phyloP scores from a whole-genome alignment of 176 grass and related monocot genomes.

The Oropetium thomaeum region DNA sequence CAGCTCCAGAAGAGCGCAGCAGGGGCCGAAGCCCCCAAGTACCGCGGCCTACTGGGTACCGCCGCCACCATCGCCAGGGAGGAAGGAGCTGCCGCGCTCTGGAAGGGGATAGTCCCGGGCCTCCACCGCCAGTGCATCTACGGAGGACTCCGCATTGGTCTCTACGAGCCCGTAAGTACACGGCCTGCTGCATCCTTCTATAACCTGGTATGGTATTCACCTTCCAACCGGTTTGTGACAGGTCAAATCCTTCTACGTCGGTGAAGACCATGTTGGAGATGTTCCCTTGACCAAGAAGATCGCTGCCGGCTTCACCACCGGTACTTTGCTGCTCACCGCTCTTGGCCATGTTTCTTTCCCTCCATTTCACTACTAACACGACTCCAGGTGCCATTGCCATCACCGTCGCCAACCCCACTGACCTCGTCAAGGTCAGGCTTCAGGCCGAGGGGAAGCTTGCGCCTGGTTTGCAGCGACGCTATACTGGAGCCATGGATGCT shows the following conservation, averaged over 20 bases:
- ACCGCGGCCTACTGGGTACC: conserved; percentile 77
- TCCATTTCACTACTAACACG: background rate
- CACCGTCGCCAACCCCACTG: conserved; percentile 80
- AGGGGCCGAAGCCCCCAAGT: conserved; percentile 48
- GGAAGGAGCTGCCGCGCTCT: conserved; percentile 72
- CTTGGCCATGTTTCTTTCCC: background rate
- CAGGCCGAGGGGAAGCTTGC: conserved; percentile 86
- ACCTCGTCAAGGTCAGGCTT: conserved; percentile 92
- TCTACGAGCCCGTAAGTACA: conserved; percentile 65
- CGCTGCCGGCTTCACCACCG: conserved; percentile 78
- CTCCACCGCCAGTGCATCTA: conserved; percentile 92
- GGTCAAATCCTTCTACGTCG: conserved; percentile 76
- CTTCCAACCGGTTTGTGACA: conserved; percentile 3
- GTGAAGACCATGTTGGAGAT: conserved; percentile 79
- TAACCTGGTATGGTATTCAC: too few species aligned
- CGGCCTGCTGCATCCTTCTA: background rate
- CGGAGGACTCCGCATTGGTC: conserved; percentile 79
- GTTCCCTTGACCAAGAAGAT: conserved; percentile 82
- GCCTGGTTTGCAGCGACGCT: conserved; percentile 65
- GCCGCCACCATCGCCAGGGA: conserved; percentile 80
- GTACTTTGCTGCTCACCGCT: conserved; percentile 37
- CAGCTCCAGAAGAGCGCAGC: conserved; percentile 76
- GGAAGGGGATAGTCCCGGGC: conserved; percentile 88
- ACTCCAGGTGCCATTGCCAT: conserved; percentile 82
- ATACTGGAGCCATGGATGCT: conserved; percentile 74